phyloP scores from a whole-genome alignment of 2,329 filamentous ascomycete genomes.

The Seiridium unicorne region DNA sequence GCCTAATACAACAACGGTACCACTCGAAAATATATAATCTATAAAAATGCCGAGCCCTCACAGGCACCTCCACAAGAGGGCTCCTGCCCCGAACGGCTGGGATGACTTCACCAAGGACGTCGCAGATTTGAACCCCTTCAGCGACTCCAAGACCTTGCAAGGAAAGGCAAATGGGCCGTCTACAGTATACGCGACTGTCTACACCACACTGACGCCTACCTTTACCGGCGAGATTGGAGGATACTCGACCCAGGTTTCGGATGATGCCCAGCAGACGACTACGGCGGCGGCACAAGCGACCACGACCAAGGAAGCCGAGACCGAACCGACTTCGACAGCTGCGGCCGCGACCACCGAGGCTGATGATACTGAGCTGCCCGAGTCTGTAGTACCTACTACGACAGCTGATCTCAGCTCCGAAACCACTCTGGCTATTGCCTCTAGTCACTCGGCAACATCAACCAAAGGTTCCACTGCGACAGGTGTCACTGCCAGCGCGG shows the following conservation, averaged over 20 bases:
- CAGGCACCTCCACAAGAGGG: slow-evolving; percentile 21
- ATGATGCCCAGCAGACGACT: slow-evolving; percentile 19
- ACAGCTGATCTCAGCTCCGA: slow-evolving; percentile 25
- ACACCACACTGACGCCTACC: slow-evolving; percentile 37
- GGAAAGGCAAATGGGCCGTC: slow-evolving; percentile 14
- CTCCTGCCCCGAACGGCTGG: slow-evolving; percentile 16
- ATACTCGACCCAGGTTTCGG: slow-evolving; percentile 34
- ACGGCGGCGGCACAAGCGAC: slow-evolving; percentile 8
- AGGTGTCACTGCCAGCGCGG: slow-evolving; percentile 17
- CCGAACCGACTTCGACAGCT: slow-evolving; percentile 6
- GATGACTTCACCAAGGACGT: slow-evolving; percentile 23
- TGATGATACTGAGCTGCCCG: slow-evolving; percentile 15
- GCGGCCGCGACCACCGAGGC: slow-evolving; percentile 7
- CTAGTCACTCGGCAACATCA: slow-evolving; percentile 23
- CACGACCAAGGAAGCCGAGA: background rate
- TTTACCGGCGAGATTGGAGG: slow-evolving; percentile 42
- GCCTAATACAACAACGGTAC: slow-evolving; percentile 11
- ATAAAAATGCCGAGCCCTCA: slow-evolving; percentile 18
- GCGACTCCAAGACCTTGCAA: slow-evolving; percentile 18
- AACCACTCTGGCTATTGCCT: slow-evolving; percentile 25
- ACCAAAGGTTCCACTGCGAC: slow-evolving; percentile 9
- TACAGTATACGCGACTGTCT: slow-evolving; percentile 36
- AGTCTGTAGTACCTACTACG: slow-evolving; percentile 19
- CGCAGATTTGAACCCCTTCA: slow-evolving; percentile 11
- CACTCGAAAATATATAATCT: slow-evolving; percentile 7